Evolutionary conservation across 176 grass and related monocot genomes (phyloP), one percentile per base, ranked within the genome.

Genomic region (Musa itinerans): DNA sequence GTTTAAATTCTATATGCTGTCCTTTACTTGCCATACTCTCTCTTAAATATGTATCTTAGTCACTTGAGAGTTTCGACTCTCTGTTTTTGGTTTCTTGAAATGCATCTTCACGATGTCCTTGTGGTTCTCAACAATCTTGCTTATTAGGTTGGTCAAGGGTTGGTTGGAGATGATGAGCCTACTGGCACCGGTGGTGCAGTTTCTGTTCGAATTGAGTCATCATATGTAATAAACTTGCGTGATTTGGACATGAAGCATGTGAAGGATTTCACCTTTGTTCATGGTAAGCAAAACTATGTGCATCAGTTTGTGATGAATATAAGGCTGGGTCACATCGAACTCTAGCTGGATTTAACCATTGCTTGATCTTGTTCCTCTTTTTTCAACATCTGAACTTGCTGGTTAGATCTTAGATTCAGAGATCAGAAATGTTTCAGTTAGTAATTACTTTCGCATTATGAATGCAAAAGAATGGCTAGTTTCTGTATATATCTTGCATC

Each of bases 241-340:
- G 76, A 83, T 75, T 74, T 98, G 79, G 88, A 89, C 59, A 86
- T 92, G 26, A 98, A 90, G 83, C 84, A 93, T 77, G 85, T 98
- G 61, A 98, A 98, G 56, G 90, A 93, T 87, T 98, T 93, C 77
- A 93, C 83, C 61, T 98, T 98, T 86, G 88, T 98, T 56, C 86
- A 98, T 89, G 94, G 90, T 93, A 86, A 89, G 81, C 73, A 84
- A 83, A 69, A 52, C 75, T 81, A 25, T 53, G 7, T 52, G 12
- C 10, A 72, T 63, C 54, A 20, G 20, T 71, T 52, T 78, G 10
- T 34, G 11, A 52, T 49, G 75, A 65, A 66, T 9, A 6, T 10
- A 70, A 51, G 43, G 2, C 10, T 17, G 57, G 5, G 9, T 14
- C 8, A 69, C 15, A 48, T 69, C 10, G 7, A 50, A 14, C 21